Evolutionary conservation across 108 stramenopile genomes (phyloP), one percentile per base, ranked within the genome.

Genomic region (Nitzschia sp.): DNA sequence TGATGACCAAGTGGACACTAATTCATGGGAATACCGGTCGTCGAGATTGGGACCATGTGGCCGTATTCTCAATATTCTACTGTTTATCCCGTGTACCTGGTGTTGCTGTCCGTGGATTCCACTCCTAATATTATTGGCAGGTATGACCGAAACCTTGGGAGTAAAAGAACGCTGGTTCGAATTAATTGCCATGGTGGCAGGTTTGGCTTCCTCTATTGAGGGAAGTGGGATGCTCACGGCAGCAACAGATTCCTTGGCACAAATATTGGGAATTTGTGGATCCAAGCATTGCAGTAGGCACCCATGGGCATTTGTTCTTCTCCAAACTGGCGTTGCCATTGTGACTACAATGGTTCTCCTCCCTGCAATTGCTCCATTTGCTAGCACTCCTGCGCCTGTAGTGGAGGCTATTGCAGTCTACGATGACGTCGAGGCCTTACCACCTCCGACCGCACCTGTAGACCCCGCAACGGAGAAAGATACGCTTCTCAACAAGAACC

Each of bases 41-140:
- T 43, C 61, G 42, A 43, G 40, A 62, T 46, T 62, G 8, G 61
- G 61, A 5, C 38, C 61, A n/a, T 44, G 15, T 43, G 61, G 61
- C 10, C 22, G 43, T 11, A 44, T 62, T 20, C 22, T 46, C 40
- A 65, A 52, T 65, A 41, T 34, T 65, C 34, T 58, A 0, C 24
- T 67, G 2, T 60, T 70, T 38, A n/a, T 58, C 15, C 69, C 69
- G 8, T 70, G 69, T 38, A 34, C 53, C 25, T 70, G 69, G 69
- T 70, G 57, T 39, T 70, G 69, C 25, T 70, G 69, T 70, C 69
- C 69, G 41, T 70, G 69, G 69, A 24, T 70, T 51, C 69, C 69
- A 20, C 44, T 70, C 1, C 11, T 70, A 15, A 53, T 51, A 5
- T 41, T 70, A 38, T 40, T 70, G 57, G 57, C 69, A 1, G 69